A percentile compares a stretch with the other conserved stretches of the same genome.
These are phyloP conservation scores for Gentiana straminea DNA, from an alignment of 257 asterid genomes.

Conservation along the genomic window DNA sequence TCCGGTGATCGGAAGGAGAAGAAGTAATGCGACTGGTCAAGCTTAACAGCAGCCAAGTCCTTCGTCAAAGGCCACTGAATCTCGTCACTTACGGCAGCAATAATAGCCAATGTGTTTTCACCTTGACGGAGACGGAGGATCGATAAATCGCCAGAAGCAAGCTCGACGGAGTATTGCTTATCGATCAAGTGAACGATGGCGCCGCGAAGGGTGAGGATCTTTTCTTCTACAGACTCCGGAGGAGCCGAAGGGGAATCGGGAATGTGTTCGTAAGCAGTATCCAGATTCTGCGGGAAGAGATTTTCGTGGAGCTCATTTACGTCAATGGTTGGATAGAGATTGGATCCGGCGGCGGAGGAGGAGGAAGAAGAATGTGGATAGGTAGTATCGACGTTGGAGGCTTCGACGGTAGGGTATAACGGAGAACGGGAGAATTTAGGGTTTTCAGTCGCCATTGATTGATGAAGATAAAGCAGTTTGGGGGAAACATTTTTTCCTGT, in stretches of 20 bases:
- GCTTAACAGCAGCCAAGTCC: conserved; percentile 75
- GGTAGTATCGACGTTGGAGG: conserved; percentile 21
- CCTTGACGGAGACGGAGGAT: conserved; percentile 54
- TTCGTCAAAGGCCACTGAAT: conserved; percentile 80
- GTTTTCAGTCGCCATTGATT: conserved; percentile 45
- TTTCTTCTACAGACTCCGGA: conserved; percentile 38
- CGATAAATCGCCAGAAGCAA: conserved; percentile 67
- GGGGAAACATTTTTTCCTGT: not conserved
- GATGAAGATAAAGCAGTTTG: not conserved
- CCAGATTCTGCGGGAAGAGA: conserved; percentile 28
- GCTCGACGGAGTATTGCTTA: conserved; percentile 79
- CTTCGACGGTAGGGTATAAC: conserved; percentile 50
- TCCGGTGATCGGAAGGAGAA: conserved; percentile 52
- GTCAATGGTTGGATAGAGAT: conserved; percentile 44
- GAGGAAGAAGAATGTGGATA: conserved; percentile 20
- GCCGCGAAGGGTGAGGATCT: conserved; percentile 51
- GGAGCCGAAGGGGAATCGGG: conserved; percentile 51
- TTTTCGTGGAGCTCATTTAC: conserved; percentile 32
- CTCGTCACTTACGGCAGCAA: conserved; percentile 59
- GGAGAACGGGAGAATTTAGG: conserved; percentile 30
- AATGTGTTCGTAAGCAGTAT: conserved; percentile 5
- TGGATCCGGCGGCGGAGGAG: conserved; percentile 30
- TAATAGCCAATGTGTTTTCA: conserved; percentile 41
- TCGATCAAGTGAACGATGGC: conserved; percentile 83
- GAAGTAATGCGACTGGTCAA: conserved; percentile 74